These are phyloP conservation scores for Polytrichum formosum DNA, from an alignment of 225 moss, liverwort and hornwort species.

Conservation along the genomic window DNA sequence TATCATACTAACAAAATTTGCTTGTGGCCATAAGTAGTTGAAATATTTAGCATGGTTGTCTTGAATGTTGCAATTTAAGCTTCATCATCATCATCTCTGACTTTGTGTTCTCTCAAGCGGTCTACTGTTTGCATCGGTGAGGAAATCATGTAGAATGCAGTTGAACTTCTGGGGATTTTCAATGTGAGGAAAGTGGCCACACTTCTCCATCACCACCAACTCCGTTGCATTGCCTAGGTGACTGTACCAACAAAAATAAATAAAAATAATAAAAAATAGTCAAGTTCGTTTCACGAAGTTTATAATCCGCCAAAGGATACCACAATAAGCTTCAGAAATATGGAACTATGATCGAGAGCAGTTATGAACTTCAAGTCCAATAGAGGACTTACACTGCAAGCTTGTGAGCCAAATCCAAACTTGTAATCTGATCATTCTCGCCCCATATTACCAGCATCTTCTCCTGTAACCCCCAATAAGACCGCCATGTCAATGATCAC, in stretches of 20 bases:
- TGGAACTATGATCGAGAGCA: no score
- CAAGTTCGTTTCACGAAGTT: no score
- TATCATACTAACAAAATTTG: no score
- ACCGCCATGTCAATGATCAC: neutral
- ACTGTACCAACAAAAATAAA: constrained; percentile 11
- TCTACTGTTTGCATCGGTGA: constrained; percentile 11
- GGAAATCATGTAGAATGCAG: constrained; percentile 23
- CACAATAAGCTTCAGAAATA: no score
- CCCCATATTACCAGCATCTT: constrained; percentile 41
- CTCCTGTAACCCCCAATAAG: constrained; percentile 10
- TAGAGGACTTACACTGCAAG: neutral
- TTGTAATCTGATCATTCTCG: constrained; percentile 27
- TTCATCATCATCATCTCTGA: neutral
- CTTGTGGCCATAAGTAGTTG: no score
- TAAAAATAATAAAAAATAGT: no score
- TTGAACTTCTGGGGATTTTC: constrained; percentile 40
- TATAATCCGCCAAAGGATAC: no score
- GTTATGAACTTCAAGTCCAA: no score
- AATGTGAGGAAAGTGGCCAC: constrained; percentile 42
- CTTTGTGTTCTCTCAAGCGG: neutral
- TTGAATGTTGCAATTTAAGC: no score
- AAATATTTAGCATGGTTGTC: no score
- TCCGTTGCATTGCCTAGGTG: constrained; percentile 32
- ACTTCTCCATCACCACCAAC: constrained; percentile 34
- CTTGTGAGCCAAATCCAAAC: constrained; percentile 21